Percentiles rank a stretch among this genome's conserved stretches.
phyloP scores from a whole-genome alignment of 257 asterid species.

The Petrea volubilis region DNA sequence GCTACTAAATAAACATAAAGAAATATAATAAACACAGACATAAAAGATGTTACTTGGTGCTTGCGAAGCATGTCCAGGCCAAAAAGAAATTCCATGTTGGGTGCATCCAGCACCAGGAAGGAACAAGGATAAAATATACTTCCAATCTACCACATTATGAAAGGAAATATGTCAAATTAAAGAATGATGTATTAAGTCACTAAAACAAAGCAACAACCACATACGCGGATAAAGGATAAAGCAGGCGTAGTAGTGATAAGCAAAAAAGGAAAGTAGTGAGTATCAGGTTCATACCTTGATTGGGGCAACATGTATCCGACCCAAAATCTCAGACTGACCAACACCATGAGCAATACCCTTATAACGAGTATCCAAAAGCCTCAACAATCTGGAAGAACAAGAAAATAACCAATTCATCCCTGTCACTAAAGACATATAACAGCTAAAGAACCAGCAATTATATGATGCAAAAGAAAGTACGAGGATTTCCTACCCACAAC shows the following conservation, averaged over 20 bases:
- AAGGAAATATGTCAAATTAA: conserved; percentile 12
- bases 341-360: conserved; percentile 97
- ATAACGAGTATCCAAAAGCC: conserved; percentile 86
- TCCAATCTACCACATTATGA: conserved; percentile 64
- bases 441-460: conserved; percentile 8
- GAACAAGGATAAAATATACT: conserved; percentile 83
- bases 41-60: conserved; percentile 72
- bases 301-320: conserved; percentile 97
- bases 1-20: conserved; percentile 10
- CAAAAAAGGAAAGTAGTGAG: conserved; percentile 1
- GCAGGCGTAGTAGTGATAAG: not conserved
- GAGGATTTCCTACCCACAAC: conserved; percentile 66
- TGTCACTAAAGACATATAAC: conserved; percentile 6
- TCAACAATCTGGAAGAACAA: conserved; percentile 60
- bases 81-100: conserved; percentile 98
- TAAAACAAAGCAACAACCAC: conserved; percentile 16
- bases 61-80: conserved; percentile 99
- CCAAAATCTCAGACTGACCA: conserved; percentile 94
- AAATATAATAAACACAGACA: not conserved
- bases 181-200: not conserved
- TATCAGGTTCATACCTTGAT: conserved; percentile 63
- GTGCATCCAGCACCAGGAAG: conserved; percentile 86
- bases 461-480: conserved; percentile 10
- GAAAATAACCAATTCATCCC: conserved; percentile 8
- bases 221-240: not conserved